Conservation (phyloP, 306 rosid genomes). For the Pyrus communis region DNA sequence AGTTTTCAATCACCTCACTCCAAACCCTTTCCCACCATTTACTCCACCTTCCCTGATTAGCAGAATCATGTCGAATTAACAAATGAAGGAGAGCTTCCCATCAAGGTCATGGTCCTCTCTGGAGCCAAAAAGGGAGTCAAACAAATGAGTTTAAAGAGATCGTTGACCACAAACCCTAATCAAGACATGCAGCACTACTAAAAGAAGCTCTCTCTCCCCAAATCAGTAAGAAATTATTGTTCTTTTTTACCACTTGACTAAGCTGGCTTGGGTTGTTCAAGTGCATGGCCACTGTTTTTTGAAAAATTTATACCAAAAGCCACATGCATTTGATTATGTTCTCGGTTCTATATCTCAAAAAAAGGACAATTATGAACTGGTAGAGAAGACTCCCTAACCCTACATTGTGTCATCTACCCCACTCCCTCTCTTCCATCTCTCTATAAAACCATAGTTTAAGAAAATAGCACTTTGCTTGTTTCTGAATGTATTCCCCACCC, state of each 20-base stretch:
- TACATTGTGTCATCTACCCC: not conserved
- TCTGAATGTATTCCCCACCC: constrained; percentile 3
- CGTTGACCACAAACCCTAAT: constrained; percentile 29
- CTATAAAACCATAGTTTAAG: not conserved
- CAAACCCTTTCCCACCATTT: not conserved
- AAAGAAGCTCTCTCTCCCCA: constrained; percentile 3
- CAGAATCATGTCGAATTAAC: not conserved
- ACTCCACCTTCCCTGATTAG: not conserved
- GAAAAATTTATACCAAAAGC: constrained; percentile 11
- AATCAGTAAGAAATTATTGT: constrained; percentile 61
- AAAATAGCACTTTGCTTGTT: not conserved
- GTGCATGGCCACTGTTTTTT: not conserved
- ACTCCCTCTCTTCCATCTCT: not conserved
- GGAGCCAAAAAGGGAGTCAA: constrained; percentile 27
- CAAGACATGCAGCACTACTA: constrained; percentile 4
- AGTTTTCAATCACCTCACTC: not conserved
- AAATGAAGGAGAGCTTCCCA: not conserved
- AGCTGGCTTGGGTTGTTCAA: constrained; percentile 18
- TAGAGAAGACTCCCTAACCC: constrained; percentile 18
- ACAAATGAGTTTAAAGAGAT: constrained; percentile 24
- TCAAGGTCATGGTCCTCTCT: not conserved
- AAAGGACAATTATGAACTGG: constrained; percentile 21
- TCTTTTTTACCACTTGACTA: constrained; percentile 10
- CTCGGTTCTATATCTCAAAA: constrained; percentile 13
- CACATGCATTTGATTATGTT: constrained; percentile 25